These are phyloP conservation scores for Tetrahymena borealis DNA, from an alignment of 73 alveolate species.

Conservation along the genomic window DNA sequence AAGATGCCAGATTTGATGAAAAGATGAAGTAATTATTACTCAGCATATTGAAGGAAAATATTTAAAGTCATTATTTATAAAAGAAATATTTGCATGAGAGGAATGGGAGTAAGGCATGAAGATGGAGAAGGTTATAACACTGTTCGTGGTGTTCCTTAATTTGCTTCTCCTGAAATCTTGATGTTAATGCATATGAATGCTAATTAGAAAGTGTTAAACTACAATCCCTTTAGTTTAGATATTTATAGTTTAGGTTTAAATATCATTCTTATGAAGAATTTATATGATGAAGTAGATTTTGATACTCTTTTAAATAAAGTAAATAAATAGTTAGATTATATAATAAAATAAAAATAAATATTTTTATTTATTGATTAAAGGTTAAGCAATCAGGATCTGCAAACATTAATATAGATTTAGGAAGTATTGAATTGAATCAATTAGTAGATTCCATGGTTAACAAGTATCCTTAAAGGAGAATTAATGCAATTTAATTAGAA, in stretches of 20 bases:
- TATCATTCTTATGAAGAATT: slow-evolving; percentile 15
- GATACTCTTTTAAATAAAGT: slow-evolving; percentile 11
- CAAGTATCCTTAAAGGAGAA: slow-evolving; percentile 20
- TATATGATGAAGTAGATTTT: slow-evolving; percentile 25
- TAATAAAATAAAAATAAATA: not conserved
- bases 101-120: not conserved
- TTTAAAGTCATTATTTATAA: not conserved
- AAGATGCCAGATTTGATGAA: slow-evolving; percentile 31
- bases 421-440: slow-evolving; percentile 19
- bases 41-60: not conserved
- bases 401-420: not conserved
- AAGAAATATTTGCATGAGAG: slow-evolving; percentile 4
- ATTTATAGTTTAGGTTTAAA: slow-evolving; percentile 32
- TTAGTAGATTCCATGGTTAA: slow-evolving; percentile 21
- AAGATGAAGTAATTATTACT: not conserved
- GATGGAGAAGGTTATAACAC: slow-evolving; percentile 35
- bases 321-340: not conserved
- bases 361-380: not conserved
- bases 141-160: slow-evolving; percentile 43
- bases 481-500: slow-evolving; percentile 21
- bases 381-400: not conserved
- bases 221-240: slow-evolving; percentile 30
- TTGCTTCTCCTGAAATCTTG: slow-evolving; percentile 28
- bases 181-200: slow-evolving; percentile 19
- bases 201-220: slow-evolving; percentile 11